Evolutionary conservation across 1,284 basidiomycete species (phyloP), one percentile per base, ranked within the genome.

Genomic region (Moniliella sp.): DNA sequence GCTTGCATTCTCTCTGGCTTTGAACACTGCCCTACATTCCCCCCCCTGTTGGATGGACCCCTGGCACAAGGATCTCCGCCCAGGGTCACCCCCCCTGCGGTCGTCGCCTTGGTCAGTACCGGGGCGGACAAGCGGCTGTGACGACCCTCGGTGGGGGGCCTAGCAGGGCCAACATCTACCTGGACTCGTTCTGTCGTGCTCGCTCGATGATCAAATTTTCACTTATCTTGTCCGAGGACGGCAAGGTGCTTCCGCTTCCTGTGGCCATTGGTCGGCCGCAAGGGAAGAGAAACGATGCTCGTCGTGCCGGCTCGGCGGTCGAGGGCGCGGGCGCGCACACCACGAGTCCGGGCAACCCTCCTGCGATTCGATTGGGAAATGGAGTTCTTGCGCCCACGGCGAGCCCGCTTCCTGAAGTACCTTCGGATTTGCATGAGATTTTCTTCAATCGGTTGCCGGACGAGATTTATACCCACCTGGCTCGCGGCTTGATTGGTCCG

Each of bases 381-480:
- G n/a, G n/a, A n/a, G n/a, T n/a, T n/a, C n/a, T n/a, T n/a, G n/a
- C n/a, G n/a, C n/a, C n/a, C n/a, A n/a, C n/a, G n/a, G n/a, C n/a
- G n/a, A n/a, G n/a, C n/a, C n/a, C n/a, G n/a, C n/a, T 0, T 0
- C 73, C 75, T 15, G 88, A 94, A 48, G 74, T 97, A 21, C 88
- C 88, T 1, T 62, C 66, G 27, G 88, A 97, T 63, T 66, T 99
- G 23, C 79, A 91, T 57, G 84, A 93, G 32, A 78, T 97, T 43
- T 97, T 94, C 65, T 91, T 84, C 2, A 70, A 80, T 58, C 76
- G 83, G 21, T 69, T 99, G 11, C 88, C 91, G 0, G 88, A 97
- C 62, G 86, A 97, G 59, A 70, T 94, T 36, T 94, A 88, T 66
- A 88, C 78, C 62, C 88, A 93, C 61, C 70, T 97, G 37, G 93